A percentile compares a stretch with the other conserved stretches of the same genome.
phyloP scores from a whole-genome alignment of 2,329 filamentous ascomycete species.

The Mycocentrospora acerina region DNA sequence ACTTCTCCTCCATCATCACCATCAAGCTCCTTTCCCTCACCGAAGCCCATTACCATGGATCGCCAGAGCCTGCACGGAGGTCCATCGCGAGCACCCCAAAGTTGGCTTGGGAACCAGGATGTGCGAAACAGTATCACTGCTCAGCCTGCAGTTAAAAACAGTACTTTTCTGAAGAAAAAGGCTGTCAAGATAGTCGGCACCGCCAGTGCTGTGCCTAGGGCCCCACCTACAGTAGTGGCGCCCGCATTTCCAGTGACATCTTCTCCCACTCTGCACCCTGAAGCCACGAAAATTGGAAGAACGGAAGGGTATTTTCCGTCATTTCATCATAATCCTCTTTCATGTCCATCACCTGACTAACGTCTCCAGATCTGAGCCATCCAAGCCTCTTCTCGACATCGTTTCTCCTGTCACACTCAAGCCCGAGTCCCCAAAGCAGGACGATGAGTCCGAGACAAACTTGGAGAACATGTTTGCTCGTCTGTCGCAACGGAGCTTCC shows the following conservation, averaged over 20 bases:
- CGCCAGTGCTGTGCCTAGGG: slow-evolving; percentile 7
- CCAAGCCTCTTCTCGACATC: background rate
- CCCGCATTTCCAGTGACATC: slow-evolving; percentile 1
- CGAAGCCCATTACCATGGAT: slow-evolving; percentile 12
- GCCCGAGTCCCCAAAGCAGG: slow-evolving; percentile 1
- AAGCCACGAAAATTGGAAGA: slow-evolving; percentile 6
- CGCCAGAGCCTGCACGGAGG: slow-evolving; percentile 8
- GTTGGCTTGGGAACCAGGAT: slow-evolving; percentile 1
- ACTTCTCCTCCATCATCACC: slow-evolving; percentile 13
- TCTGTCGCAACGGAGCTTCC: slow-evolving; percentile 7
- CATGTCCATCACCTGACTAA: slow-evolving; percentile 3
- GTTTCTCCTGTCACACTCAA: background rate
- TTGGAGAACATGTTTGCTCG: slow-evolving; percentile 24
- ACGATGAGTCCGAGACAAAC: slow-evolving; percentile 2
- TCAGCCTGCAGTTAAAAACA: slow-evolving; percentile 19
- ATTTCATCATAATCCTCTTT: background rate
- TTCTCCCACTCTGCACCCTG: slow-evolving; percentile 4
- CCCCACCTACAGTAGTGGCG: background rate
- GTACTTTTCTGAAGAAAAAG: slow-evolving; percentile 31
- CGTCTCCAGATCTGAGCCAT: slow-evolving; percentile 1
- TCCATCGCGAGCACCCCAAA: slow-evolving; percentile 3
- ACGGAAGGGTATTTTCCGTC: slow-evolving; percentile 16
- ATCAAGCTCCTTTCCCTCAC: background rate
- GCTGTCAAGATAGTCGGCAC: slow-evolving; percentile 29
- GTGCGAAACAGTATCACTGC: slow-evolving; percentile 19